Conservation (phyloP, 2,329 filamentous ascomycete genomes). For the Pseudogymnoascus sp. region DNA sequence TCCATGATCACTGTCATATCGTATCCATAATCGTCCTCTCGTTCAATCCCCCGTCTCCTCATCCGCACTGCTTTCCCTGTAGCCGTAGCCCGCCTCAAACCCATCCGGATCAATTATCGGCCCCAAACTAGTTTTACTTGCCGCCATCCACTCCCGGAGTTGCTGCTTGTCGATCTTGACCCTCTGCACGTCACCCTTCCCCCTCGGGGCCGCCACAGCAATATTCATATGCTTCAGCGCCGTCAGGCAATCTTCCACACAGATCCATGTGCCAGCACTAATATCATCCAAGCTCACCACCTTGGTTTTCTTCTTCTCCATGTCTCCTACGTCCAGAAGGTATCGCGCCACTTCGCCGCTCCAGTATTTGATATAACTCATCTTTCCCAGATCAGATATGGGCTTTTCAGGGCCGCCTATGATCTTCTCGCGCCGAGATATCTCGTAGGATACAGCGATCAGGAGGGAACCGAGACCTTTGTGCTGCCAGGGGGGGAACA, state of each 20-base stretch:
- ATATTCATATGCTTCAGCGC: conserved; percentile 75
- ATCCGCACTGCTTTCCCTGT: conserved; percentile 32
- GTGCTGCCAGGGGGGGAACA: conserved; percentile 93
- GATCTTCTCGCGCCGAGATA: conserved; percentile 72
- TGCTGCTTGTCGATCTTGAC: conserved; percentile 46
- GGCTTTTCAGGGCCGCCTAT: conserved; percentile 92
- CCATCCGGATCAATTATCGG: conserved; percentile 64
- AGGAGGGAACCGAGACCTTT: conserved; percentile 80
- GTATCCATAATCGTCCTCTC: neutral
- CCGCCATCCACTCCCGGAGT: conserved; percentile 58
- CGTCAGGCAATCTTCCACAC: conserved; percentile 71
- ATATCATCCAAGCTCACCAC: conserved; percentile 62
- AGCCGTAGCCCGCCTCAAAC: conserved; percentile 61
- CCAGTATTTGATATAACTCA: conserved; percentile 82
- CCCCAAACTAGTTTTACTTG: conserved; percentile 44
- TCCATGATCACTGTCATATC: neutral
- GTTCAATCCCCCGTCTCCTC: conserved; percentile 26
- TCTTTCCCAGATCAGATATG: conserved; percentile 73
- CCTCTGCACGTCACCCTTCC: conserved; percentile 32
- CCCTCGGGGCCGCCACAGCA: conserved; percentile 47
- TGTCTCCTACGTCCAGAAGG: conserved; percentile 34
- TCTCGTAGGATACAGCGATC: conserved; percentile 89
- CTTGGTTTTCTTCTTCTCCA: conserved; percentile 19
- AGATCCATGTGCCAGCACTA: conserved; percentile 72
- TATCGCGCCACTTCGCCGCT: conserved; percentile 72